Evolutionary conservation across 495 filamentous ascomycete genomes (phyloP).

Genomic region (Aspergillus baeticus): DNA sequence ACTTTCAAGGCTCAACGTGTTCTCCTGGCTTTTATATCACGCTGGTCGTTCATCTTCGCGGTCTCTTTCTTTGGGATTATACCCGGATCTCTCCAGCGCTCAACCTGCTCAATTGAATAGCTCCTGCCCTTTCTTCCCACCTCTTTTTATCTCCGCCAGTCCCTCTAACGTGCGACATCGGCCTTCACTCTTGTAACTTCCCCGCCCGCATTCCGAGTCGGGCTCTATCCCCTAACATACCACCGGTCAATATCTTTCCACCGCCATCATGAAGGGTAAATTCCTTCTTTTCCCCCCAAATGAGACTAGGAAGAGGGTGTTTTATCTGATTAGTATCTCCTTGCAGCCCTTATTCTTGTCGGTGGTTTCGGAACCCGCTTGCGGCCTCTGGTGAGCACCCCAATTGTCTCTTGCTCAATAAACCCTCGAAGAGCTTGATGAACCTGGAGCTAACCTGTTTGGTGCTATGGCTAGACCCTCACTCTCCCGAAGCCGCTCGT

Average conservation of each 20-base stretch:
- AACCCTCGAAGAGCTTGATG: background rate
- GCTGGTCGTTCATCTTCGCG: background rate
- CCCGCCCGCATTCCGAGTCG: slow-evolving; percentile 29
- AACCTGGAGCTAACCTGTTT: background rate
- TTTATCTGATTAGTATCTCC: slow-evolving; percentile 14
- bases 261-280: slow-evolving; percentile 26
- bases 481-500: slow-evolving; percentile 97
- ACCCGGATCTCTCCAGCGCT: slow-evolving; percentile 1
- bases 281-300: background rate
- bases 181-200: slow-evolving; percentile 13
- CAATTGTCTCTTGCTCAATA: slow-evolving; percentile 15
- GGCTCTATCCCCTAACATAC: background rate
- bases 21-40: slow-evolving; percentile 15
- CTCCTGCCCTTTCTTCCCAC: slow-evolving; percentile 13
- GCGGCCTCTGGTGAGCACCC: slow-evolving; percentile 80
- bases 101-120: slow-evolving; percentile 7
- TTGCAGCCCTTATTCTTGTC: slow-evolving; percentile 94
- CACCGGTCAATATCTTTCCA: slow-evolving; percentile 1
- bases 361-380: slow-evolving; percentile 98
- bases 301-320: background rate
- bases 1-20: slow-evolving; percentile 12
- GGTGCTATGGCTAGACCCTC: slow-evolving; percentile 64
- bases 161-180: slow-evolving; percentile 8
- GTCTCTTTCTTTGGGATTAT: background rate
- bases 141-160: slow-evolving; percentile 6